Evolutionary conservation across 2,329 filamentous ascomycete species (phyloP).

Genomic region (Pezicula rhizophila): DNA sequence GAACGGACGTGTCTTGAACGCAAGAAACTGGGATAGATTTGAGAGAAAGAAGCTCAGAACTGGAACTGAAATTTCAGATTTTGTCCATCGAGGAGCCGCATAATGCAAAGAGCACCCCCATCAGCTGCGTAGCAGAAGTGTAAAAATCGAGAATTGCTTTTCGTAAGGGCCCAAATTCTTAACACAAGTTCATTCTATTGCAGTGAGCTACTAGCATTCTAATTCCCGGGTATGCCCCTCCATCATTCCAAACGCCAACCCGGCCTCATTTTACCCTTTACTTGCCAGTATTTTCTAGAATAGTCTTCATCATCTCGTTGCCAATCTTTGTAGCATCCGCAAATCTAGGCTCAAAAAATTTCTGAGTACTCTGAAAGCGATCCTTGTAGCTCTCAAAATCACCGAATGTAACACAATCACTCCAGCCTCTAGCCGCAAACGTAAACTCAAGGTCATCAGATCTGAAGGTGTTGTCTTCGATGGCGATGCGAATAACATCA

Average conservation of each 20-base stretch:
- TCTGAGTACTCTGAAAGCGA: conserved; percentile 83
- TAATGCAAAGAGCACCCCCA: neutral
- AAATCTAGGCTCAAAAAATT: conserved; percentile 87
- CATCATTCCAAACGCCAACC: neutral
- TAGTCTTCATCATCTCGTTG: conserved; percentile 95
- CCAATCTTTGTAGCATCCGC: conserved; percentile 80
- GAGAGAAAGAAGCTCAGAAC: neutral
- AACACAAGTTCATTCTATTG: no score
- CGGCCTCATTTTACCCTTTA: conserved; percentile 3
- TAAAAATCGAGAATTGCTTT: neutral
- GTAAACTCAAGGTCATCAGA: conserved; percentile 96
- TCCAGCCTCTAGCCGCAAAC: conserved; percentile 94
- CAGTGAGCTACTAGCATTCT: neutral
- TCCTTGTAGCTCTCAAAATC: conserved; percentile 91
- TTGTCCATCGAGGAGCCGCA: neutral
- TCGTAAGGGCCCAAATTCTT: no score
- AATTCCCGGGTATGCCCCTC: neutral
- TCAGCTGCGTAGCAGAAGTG: neutral
- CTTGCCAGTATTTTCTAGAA: conserved; percentile 69
- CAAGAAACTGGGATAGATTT: neutral
- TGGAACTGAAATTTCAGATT: neutral
- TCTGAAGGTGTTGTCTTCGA: conserved; percentile 88
- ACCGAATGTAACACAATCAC: conserved; percentile 82
- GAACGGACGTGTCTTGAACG: neutral
- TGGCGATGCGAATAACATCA: conserved; percentile 76